A percentile compares a stretch with the other conserved stretches of the same genome.
These are phyloP conservation scores for Cladophialophora yegresii DNA, from an alignment of 2,329 filamentous ascomycete species.

Conservation along the genomic window DNA sequence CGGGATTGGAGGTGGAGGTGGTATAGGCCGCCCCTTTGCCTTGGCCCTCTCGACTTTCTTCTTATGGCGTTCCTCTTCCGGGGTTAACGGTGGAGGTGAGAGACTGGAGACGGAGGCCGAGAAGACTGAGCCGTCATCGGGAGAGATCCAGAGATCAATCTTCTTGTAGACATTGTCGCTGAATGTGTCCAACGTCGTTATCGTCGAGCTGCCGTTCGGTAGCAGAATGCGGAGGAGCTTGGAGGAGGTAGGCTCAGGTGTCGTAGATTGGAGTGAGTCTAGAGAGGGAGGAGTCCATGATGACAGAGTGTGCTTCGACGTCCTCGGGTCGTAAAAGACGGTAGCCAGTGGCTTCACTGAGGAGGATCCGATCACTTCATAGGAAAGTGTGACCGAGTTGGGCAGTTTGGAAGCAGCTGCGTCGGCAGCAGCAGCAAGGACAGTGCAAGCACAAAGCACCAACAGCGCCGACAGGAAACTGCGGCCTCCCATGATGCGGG, in stretches of 20 bases:
- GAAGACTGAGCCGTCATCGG: conserved; percentile 46
- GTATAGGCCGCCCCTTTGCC: conserved; percentile 34
- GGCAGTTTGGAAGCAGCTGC: conserved; percentile 25
- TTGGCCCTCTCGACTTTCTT: conserved; percentile 35
- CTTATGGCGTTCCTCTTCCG: conserved; percentile 30
- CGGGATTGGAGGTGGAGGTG: conserved; percentile 27
- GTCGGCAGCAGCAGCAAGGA: conserved; percentile 20
- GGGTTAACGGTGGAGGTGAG: conserved; percentile 31
- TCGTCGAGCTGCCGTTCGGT: conserved; percentile 42
- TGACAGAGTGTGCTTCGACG: conserved; percentile 42
- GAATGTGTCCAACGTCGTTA: conserved; percentile 45
- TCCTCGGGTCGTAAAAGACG: conserved; percentile 46
- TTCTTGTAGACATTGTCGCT: conserved; percentile 38
- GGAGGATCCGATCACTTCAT: conserved; percentile 33
- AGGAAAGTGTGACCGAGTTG: conserved; percentile 35
- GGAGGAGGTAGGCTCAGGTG: conserved; percentile 53
- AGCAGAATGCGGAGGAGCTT: conserved; percentile 51
- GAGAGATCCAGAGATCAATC: conserved; percentile 46
- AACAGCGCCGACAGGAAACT: conserved; percentile 23
- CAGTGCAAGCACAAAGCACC: conserved; percentile 8
- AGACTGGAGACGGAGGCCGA: conserved; percentile 39
- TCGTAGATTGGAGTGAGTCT: conserved; percentile 25
- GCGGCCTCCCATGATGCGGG: conserved; percentile 16
- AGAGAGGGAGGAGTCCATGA: conserved; percentile 45
- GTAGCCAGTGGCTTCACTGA: conserved; percentile 41